Conservation (phyloP, 257 asterid species). For the Ballota nigra region DNA sequence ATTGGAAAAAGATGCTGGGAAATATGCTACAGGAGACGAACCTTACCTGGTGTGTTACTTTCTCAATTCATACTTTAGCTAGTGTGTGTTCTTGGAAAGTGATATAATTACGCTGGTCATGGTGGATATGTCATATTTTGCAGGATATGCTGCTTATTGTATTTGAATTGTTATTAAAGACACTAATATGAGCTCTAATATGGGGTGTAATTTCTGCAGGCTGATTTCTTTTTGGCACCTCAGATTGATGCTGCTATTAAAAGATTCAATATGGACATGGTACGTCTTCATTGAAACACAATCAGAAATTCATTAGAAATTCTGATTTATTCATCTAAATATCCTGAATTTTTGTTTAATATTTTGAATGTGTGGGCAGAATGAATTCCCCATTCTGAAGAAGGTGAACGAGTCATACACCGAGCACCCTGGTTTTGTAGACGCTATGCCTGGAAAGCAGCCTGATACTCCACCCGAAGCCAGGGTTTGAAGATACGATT, state of each 20-base stretch:
- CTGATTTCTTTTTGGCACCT: conserved; percentile 76
- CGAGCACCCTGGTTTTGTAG: conserved; percentile 47
- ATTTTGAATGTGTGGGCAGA: conserved; percentile 31
- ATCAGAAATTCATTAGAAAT: background rate
- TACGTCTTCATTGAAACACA: conserved; percentile 1
- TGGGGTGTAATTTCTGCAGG: conserved; percentile 41
- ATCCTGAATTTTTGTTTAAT: background rate
- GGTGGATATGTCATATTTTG: background rate
- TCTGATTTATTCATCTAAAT: background rate
- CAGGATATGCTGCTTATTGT: background rate
- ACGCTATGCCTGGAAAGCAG: conserved; percentile 60
- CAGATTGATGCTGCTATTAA: conserved; percentile 58
- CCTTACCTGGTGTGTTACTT: conserved; percentile 55
- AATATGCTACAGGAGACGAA: conserved; percentile 74
- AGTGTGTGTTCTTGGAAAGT: background rate
- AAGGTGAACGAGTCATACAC: conserved; percentile 43
- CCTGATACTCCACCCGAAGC: conserved; percentile 56
- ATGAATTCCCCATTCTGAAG: conserved; percentile 45
- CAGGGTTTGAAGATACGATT: conserved; percentile 26
- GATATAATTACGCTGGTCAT: background rate
- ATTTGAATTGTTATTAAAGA: background rate
- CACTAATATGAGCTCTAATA: background rate
- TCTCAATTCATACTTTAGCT: conserved; percentile 1
- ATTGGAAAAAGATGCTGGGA: conserved; percentile 59
- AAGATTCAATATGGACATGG: conserved; percentile 58